A percentile compares a stretch with the other conserved stretches of the same genome.
Evolutionary conservation across 306 rosid species (phyloP).

Genomic region (Quercus suber): DNA sequence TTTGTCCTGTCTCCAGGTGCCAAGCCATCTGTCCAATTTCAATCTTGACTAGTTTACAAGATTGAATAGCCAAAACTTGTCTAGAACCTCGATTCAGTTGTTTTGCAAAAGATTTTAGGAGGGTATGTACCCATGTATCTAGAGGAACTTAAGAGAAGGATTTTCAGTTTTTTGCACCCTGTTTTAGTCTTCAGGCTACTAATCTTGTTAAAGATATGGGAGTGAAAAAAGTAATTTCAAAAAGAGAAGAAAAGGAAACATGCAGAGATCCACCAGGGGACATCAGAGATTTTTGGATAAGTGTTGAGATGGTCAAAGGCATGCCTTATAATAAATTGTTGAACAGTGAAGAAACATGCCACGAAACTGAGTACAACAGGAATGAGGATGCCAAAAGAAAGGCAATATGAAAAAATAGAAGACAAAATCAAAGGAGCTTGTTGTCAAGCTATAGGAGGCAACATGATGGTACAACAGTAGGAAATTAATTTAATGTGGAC

Average conservation of each 20-base stretch:
- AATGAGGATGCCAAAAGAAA: not conserved
- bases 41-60: not conserved
- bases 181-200: not conserved
- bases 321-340: not conserved
- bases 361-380: not conserved
- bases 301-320: not conserved
- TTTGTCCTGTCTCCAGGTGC: not conserved
- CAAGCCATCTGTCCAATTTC: not conserved
- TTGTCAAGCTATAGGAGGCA: not conserved
- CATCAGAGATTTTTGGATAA: not conserved
- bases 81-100: not conserved
- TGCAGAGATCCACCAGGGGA: not conserved
- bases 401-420: not conserved
- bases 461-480: not conserved
- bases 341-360: not conserved
- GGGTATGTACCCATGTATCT: not conserved
- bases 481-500: not conserved
- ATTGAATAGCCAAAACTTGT: not conserved
- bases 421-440: not conserved
- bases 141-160: not conserved
- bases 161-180: not conserved
- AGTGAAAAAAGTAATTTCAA: not conserved
- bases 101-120: not conserved
- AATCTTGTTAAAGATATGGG: not conserved
- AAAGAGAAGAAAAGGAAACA: not conserved